Conservation (phyloP, 2,329 filamentous ascomycete genomes). For the Colletotrichum zoysiae region DNA sequence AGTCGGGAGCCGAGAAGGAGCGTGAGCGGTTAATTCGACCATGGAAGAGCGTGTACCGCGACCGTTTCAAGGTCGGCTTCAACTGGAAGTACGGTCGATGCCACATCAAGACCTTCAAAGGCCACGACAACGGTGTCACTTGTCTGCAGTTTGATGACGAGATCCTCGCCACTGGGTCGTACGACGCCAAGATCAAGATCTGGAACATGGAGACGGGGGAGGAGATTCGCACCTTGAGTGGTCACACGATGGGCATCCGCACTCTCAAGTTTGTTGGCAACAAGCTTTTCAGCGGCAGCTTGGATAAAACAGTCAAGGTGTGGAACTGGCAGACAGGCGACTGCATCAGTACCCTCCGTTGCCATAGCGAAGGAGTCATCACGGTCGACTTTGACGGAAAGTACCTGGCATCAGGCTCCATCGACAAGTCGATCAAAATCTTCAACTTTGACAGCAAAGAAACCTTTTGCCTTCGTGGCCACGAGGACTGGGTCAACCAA, state of each 20-base stretch:
- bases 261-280: slow-evolving; percentile 93
- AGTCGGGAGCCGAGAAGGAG: slow-evolving; percentile 50
- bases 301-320: slow-evolving; percentile 89
- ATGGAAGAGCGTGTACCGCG: slow-evolving; percentile 99
- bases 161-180: slow-evolving; percentile 92
- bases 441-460: slow-evolving; percentile 92
- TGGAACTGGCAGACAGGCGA: slow-evolving; percentile 98
- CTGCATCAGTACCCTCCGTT: slow-evolving; percentile 83
- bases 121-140: slow-evolving; percentile 81
- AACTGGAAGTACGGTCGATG: slow-evolving; percentile 98
- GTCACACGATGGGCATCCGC: slow-evolving; percentile 86
- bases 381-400: slow-evolving; percentile 88
- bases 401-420: slow-evolving; percentile 87
- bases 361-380: slow-evolving; percentile 86
- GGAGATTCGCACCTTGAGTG: slow-evolving; percentile 84
- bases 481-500: slow-evolving; percentile 97
- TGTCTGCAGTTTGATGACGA: slow-evolving; percentile 80
- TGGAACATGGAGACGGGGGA: slow-evolving; percentile 94
- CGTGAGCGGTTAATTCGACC: slow-evolving; percentile 68
- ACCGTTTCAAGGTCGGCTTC: slow-evolving; percentile 93
- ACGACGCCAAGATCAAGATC: slow-evolving; percentile 94
- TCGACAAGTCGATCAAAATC: slow-evolving; percentile 90
- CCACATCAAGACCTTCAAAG: slow-evolving; percentile 84
- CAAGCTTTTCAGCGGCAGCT: slow-evolving; percentile 89
- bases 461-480: slow-evolving; percentile 83